These are phyloP conservation scores for Ogataea thermomethanolica DNA, from an alignment of 805 yeast genomes.

Conservation along the genomic window DNA sequence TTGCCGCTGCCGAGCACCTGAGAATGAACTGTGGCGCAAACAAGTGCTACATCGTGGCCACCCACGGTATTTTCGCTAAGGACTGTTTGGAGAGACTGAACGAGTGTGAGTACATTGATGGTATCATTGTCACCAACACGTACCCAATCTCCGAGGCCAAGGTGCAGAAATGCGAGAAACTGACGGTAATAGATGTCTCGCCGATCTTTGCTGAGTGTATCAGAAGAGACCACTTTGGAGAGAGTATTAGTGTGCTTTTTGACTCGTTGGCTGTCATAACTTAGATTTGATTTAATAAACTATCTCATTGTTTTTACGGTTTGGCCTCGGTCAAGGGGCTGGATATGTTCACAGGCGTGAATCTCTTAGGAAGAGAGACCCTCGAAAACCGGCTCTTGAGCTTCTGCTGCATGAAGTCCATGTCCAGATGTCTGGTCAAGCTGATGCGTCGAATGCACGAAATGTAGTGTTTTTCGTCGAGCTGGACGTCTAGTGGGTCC, in stretches of 20 bases:
- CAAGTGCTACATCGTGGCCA: slow-evolving; percentile 83
- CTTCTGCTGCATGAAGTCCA: slow-evolving; percentile 81
- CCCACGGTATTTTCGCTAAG: slow-evolving; percentile 93
- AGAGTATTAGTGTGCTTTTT: slow-evolving; percentile 87
- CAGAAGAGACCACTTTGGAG: slow-evolving; percentile 98
- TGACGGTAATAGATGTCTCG: slow-evolving; percentile 87
- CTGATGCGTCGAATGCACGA: slow-evolving; percentile 91
- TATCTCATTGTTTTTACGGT: slow-evolving; percentile 5
- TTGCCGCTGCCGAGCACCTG: slow-evolving; percentile 98
- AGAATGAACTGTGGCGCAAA: slow-evolving; percentile 95
- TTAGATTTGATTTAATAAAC: slow-evolving; percentile 12
- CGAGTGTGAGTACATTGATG: slow-evolving; percentile 78
- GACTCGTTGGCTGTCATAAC: slow-evolving; percentile 69
- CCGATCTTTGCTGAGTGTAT: slow-evolving; percentile 97
- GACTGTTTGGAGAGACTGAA: slow-evolving; percentile 78
- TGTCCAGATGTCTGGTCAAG: slow-evolving; percentile 88
- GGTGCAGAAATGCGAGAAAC: slow-evolving; percentile 57
- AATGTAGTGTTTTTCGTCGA: slow-evolving; percentile 94
- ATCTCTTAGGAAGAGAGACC: slow-evolving; percentile 86
- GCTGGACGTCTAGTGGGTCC: slow-evolving; percentile 94
- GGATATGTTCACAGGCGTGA: slow-evolving; percentile 83
- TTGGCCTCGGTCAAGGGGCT: slow-evolving; percentile 38
- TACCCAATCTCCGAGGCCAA: slow-evolving; percentile 78
- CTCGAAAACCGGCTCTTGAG: slow-evolving; percentile 78
- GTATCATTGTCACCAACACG: slow-evolving; percentile 92